phyloP scores from a whole-genome alignment of 2,329 filamentous ascomycete genomes.

The Fusarium odoratissimum region DNA sequence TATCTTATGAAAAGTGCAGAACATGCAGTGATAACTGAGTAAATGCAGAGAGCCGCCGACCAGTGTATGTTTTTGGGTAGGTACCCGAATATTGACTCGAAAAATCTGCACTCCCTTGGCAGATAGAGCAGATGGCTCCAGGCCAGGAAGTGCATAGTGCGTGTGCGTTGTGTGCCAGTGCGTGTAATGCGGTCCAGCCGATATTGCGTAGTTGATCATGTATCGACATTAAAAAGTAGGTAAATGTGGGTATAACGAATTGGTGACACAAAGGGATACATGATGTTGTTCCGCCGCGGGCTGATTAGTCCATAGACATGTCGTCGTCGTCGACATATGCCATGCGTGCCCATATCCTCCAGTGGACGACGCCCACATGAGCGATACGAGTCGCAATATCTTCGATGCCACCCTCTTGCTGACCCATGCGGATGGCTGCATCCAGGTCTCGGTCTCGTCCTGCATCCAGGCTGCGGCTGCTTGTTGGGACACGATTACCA shows the following conservation, averaged over 20 bases:
- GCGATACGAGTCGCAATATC: conserved; percentile 82
- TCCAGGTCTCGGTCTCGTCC: conserved; percentile 50
- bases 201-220: conserved; percentile 17
- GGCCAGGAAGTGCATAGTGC: background rate
- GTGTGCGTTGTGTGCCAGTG: background rate
- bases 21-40: conserved; percentile 14
- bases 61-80: conserved; percentile 24
- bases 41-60: conserved; percentile 28
- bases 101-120: background rate
- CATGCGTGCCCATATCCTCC: conserved; percentile 86
- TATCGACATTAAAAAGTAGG: conserved; percentile 40
- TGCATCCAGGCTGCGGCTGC: conserved; percentile 51
- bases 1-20: background rate
- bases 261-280: conserved; percentile 26
- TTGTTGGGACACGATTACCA: conserved; percentile 58
- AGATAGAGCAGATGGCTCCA: background rate
- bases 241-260: conserved; percentile 33
- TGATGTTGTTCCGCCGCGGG: background rate
- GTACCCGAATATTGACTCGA: conserved; percentile 5
- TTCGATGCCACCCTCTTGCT: conserved; percentile 66
- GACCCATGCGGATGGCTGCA: conserved; percentile 53
- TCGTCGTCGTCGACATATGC: conserved; percentile 69
- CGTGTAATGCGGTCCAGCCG: conserved; percentile 35
- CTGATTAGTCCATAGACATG: conserved; percentile 48
- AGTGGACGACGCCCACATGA: conserved; percentile 87